A percentile compares a stretch with the other conserved stretches of the same genome.
Evolutionary conservation across 768 basidiomycete species (phyloP).

Genomic region (Dendrothele bispora): DNA sequence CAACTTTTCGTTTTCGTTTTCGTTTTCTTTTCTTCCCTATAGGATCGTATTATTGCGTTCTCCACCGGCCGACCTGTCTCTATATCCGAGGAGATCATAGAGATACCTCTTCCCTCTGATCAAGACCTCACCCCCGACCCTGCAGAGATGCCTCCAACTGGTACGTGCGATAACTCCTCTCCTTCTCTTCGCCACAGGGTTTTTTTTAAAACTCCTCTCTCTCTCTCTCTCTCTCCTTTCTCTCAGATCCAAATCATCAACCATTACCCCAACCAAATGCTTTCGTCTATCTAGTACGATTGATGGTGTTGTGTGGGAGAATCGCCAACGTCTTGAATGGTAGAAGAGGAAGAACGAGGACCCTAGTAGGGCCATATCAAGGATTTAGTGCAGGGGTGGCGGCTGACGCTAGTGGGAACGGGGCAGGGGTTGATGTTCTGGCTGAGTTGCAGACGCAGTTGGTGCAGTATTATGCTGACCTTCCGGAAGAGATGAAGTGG

Average conservation of each 20-base stretch:
- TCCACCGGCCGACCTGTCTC: constrained; percentile 7
- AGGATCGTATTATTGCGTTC: constrained; percentile 12
- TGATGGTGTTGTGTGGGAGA: constrained; percentile 12
- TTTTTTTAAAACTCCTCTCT: no score
- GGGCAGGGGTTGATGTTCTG: neutral
- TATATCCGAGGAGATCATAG: constrained; percentile 12
- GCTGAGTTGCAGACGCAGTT: constrained; percentile 11
- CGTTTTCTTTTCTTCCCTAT: neutral
- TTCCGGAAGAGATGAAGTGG: constrained; percentile 9
- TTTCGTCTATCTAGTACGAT: constrained; percentile 6
- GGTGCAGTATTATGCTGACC: constrained; percentile 10
- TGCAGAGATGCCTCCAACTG: constrained; percentile 1
- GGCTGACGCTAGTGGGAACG: neutral
- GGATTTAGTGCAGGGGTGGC: neutral
- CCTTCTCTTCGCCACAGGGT: neutral
- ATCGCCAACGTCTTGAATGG: constrained; percentile 13
- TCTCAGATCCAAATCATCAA: no score
- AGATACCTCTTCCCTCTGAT: constrained; percentile 10
- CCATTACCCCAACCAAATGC: neutral
- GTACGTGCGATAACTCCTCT: neutral
- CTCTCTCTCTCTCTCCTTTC: no score
- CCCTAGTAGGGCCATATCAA: constrained; percentile 8
- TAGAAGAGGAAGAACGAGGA: constrained; percentile 3
- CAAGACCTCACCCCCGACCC: constrained; percentile 11
- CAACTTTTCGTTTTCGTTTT: neutral